Evolutionary conservation across 352 stramenopile genomes (phyloP), one percentile per base, ranked within the genome.

Genomic region (Pythium angustatum): DNA sequence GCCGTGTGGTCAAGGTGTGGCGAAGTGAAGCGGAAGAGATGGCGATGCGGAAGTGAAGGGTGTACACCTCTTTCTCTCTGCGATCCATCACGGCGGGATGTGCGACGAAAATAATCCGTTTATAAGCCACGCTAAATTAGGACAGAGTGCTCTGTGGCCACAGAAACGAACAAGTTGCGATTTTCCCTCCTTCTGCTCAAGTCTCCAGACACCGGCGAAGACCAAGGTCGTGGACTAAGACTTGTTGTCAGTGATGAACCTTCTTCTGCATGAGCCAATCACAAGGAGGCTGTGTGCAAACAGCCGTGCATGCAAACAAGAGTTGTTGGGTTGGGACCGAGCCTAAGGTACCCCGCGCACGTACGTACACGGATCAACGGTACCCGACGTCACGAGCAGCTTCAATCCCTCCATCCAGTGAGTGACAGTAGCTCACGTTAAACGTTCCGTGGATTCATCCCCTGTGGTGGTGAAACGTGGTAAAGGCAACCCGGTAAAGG

Each of bases 161-260:
- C 34, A 11, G 38, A 45, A 45, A 45, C 38, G 17, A 45, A 45
- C 38, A 45, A 45, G 38, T 45, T 45, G 38, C 38, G 38, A 45
- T 45, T 45, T 45, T 45, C 38, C 38, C 38, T 45, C 38, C 38
- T 45, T 45, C 38, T 45, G 6, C 38, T 45, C 38, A 45, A n/a
- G 38, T 45, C 38, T 22, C 38, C 38, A 24, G 38, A 45, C 38
- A 45, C 38, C 38, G 38, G 38, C 38, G 38, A 45, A 45, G 38
- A 45, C 38, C 38, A 24, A 45, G 38, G 38, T 14, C 38, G 7
- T 45, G 38, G 38, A 45, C 22, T 19, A 19, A 45, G 15, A n/a
- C n/a, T n/a, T n/a, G n/a, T n/a, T n/a, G n/a, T n/a, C n/a, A n/a
- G n/a, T n/a, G n/a, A n/a, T n/a, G n/a, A n/a, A n/a, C n/a, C n/a